Evolutionary conservation across 768 basidiomycete species (phyloP), one percentile per base, ranked within the genome.

Genomic region (Xerocomellus amylosporus): DNA sequence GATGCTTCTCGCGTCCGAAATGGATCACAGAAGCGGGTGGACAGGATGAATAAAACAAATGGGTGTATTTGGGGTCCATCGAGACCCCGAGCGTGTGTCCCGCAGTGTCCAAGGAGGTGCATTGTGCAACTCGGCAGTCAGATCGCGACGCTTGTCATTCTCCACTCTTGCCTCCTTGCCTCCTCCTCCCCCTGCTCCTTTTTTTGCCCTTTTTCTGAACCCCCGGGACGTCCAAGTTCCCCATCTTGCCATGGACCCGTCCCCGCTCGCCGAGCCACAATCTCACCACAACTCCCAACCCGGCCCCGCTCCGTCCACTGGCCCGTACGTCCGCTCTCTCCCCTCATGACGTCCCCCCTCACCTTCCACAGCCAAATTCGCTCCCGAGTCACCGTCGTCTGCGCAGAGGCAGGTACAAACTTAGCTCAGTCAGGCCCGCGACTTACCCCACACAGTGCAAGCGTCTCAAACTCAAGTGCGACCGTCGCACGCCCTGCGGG

Each of bases 401-500:
- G 88, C 59, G 88, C 86, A 67, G 88, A 90, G 83, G 88, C 88
- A 33, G 31, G 78, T 60, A 51, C 48, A 45, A n/a, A 44, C 43
- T 30, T 28, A n/a, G 0, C 34, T 10, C 28, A 8, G 28, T 14
- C 54, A 10, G 36, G n/a, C 51, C 26, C 49, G 53, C 2, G 1
- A 17, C 44, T 62, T 3, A 67, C 37, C 36, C 46, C 39, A 1
- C 7, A 3, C 65, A 93, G 87, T 93, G 90, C 75, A 93, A 93
- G 69, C 88, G 90, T 5, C 78, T 93, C 49, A 93, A 93, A 63
- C 79, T 93, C 49, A 90, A 86, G 74, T 93, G 90, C 65, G 90
- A 93, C 72, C 76, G 90, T 37, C 80, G 85, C 20, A 82, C 78
- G 3, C 90, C 90, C 0, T 93, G 90, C 59, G 82, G 83, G 1